A percentile compares a stretch with the other conserved stretches of the same genome.
Conservation (phyloP, 257 asterid genomes). For the Pogostemon cablin region DNA sequence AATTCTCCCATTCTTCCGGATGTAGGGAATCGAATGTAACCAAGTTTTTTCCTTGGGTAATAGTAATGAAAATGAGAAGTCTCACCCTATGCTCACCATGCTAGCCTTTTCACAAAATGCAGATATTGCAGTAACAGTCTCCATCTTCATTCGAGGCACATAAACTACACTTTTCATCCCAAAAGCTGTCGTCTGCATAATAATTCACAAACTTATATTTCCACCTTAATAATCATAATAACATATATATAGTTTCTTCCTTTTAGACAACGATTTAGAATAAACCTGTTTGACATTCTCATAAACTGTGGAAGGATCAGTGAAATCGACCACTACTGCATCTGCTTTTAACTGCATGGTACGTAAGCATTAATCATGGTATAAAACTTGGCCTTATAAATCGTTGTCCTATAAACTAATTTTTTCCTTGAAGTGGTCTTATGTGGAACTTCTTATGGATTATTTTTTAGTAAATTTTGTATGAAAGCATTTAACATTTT, state of each 20-base stretch:
- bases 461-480: too few species aligned
- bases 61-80: constrained; percentile 16
- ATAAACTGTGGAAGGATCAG: constrained; percentile 80
- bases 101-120: constrained; percentile 90
- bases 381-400: too few species aligned
- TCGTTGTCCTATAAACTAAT: too few species aligned
- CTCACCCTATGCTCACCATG: constrained; percentile 96
- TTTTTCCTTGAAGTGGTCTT: too few species aligned
- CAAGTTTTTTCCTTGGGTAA: not conserved
- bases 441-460: too few species aligned
- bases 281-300: constrained; percentile 88
- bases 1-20: too few species aligned
- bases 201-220: not conserved
- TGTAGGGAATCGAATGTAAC: too few species aligned
- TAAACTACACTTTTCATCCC: constrained; percentile 81
- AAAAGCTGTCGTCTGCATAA: constrained; percentile 73
- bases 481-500: too few species aligned
- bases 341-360: constrained; percentile 58
- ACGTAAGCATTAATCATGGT: too few species aligned
- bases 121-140: constrained; percentile 73
- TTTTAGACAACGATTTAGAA: too few species aligned
- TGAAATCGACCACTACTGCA: constrained; percentile 85
- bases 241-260: not conserved
- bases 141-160: constrained; percentile 68
- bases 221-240: not conserved